Conservation (phyloP, 352 stramenopile genomes). For the Phytophthora tentaculata region DNA sequence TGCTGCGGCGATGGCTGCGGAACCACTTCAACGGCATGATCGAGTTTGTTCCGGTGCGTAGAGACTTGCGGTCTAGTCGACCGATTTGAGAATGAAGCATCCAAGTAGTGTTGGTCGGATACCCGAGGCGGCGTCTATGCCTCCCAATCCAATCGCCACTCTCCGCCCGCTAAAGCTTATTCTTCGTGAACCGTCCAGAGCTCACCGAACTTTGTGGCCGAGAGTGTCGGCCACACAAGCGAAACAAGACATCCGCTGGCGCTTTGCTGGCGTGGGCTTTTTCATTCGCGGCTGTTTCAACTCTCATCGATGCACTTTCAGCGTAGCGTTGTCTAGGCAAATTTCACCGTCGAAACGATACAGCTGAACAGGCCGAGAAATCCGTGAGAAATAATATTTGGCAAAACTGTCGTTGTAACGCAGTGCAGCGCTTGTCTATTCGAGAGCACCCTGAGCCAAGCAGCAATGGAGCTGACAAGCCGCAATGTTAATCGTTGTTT, state of each 20-base stretch:
- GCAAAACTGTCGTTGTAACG: slow-evolving; percentile 5
- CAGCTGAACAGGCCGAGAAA: slow-evolving; percentile 7
- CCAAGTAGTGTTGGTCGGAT: background rate
- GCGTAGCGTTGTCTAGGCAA: background rate
- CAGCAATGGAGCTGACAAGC: too few species aligned
- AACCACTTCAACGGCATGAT: slow-evolving; percentile 41
- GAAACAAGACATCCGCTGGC: slow-evolving; percentile 17
- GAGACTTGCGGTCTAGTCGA: slow-evolving; percentile 23
- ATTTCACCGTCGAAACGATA: slow-evolving; percentile 12
- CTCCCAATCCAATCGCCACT: slow-evolving; percentile 25
- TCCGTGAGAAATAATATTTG: background rate
- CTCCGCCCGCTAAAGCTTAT: slow-evolving; percentile 18
- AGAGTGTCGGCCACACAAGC: slow-evolving; percentile 18
- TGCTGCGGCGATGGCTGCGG: slow-evolving; percentile 21
- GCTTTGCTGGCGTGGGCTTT: slow-evolving; percentile 24
- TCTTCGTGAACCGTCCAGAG: slow-evolving; percentile 30
- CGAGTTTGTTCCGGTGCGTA: background rate
- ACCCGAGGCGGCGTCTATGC: slow-evolving; percentile 16
- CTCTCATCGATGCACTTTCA: slow-evolving; percentile 2
- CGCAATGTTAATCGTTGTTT: too few species aligned
- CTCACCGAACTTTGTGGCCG: background rate
- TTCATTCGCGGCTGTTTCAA: slow-evolving; percentile 26
- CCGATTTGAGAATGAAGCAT: slow-evolving; percentile 24
- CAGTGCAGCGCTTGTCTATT: too few species aligned
- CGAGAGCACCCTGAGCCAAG: too few species aligned